These are phyloP conservation scores for Vinca minor DNA, from an alignment of 257 asterid genomes.

Conservation along the genomic window DNA sequence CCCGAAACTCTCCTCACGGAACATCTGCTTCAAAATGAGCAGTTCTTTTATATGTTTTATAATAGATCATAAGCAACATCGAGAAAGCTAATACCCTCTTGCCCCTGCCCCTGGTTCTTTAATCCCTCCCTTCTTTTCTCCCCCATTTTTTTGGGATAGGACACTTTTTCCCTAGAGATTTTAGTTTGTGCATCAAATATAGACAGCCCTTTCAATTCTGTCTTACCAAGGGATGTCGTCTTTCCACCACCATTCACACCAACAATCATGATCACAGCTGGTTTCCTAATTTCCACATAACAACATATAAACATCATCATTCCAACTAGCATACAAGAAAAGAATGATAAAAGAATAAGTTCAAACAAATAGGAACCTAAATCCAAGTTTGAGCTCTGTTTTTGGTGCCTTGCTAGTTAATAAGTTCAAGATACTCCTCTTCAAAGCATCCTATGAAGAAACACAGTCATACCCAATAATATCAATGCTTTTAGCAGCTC, in stretches of 20 bases:
- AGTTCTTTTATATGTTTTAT: neutral
- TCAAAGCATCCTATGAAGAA: conserved; percentile 62
- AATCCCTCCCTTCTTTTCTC: too few relatives aligned
- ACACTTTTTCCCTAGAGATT: neutral
- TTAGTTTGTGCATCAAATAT: neutral
- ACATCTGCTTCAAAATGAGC: neutral
- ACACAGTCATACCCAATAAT: conserved; percentile 7
- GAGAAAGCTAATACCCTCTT: neutral
- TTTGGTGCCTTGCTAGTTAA: conserved; percentile 72
- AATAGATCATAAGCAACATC: neutral
- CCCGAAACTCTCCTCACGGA: neutral
- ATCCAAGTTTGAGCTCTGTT: conserved; percentile 80
- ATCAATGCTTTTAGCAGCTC: neutral
- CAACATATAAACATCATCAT: conserved; percentile 17
- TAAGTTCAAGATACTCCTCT: conserved; percentile 62
- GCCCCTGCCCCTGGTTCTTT: too few relatives aligned
- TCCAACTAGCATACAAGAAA: conserved; percentile 3
- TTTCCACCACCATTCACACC: conserved; percentile 99
- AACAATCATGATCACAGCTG: conserved; percentile 87
- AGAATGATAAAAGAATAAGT: conserved; percentile 6
- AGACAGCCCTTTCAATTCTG: neutral
- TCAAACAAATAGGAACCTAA: conserved; percentile 46
- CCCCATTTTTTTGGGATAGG: too few relatives aligned
- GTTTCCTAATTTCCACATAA: conserved; percentile 49
- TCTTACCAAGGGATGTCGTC: conserved; percentile 93